Percentiles rank a stretch among this genome's conserved stretches.
Evolutionary conservation across 441 rosid species (phyloP).

Genomic region (Dalechampia spathulata): DNA sequence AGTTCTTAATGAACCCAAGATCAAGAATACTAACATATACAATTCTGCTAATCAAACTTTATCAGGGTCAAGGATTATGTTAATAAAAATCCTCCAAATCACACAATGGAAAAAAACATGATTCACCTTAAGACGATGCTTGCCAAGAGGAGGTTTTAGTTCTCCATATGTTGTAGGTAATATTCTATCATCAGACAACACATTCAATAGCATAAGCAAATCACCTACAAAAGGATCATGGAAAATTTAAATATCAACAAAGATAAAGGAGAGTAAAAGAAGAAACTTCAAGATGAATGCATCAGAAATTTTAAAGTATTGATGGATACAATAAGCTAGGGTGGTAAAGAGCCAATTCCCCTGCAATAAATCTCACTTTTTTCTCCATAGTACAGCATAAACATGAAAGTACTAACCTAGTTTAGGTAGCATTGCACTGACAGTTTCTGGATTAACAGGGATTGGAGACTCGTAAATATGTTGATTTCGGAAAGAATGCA

Average conservation of each 20-base stretch:
- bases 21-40: conserved; percentile 1
- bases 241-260: background rate
- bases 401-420: conserved; percentile 49
- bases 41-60: conserved; percentile 8
- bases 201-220: conserved; percentile 60
- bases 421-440: conserved; percentile 88
- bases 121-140: conserved; percentile 94
- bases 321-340: background rate
- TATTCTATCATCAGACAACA: conserved; percentile 67
- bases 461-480: conserved; percentile 73
- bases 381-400: background rate
- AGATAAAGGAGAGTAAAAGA: background rate
- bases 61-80: background rate
- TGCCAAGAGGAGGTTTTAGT: conserved; percentile 94
- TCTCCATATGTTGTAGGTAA: conserved; percentile 93
- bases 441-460: conserved; percentile 77
- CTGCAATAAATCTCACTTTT: background rate
- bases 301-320: background rate
- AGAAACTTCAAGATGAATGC: background rate
- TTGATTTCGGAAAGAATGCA: conserved; percentile 85
- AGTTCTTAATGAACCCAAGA: background rate
- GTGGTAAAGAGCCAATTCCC: background rate
- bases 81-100: background rate
- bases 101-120: conserved; percentile 16
- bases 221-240: conserved; percentile 54